A percentile compares a stretch with the other conserved stretches of the same genome.
Conservation (phyloP, 306 rosid genomes). For the Acacia confusa region DNA sequence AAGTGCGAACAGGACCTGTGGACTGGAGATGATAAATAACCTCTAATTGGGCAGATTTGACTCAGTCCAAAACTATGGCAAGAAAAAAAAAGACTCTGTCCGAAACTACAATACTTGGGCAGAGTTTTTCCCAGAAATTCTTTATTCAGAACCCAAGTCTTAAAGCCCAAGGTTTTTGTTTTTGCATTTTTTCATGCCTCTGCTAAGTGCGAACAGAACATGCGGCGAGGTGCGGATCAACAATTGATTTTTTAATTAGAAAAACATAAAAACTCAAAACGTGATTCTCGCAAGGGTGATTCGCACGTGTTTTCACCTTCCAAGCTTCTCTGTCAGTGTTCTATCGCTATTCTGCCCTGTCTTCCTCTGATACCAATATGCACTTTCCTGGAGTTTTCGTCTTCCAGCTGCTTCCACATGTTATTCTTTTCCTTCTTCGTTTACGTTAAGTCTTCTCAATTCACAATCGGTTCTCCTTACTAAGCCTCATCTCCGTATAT, state of each 20-base stretch:
- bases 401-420: not conserved
- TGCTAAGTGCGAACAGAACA: not conserved
- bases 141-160: too few relatives aligned
- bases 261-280: too few relatives aligned
- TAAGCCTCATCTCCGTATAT: not conserved
- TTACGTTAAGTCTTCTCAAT: not conserved
- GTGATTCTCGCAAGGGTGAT: too few relatives aligned
- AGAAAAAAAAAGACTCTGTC: not conserved
- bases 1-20: too few relatives aligned
- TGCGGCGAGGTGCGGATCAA: not conserved
- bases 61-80: too few relatives aligned
- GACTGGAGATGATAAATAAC: too few relatives aligned
- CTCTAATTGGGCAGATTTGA: too few relatives aligned
- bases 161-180: too few relatives aligned
- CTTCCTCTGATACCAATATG: not conserved
- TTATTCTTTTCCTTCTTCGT: not conserved
- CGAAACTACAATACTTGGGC: not conserved
- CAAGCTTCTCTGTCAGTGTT: not conserved
- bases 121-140: not conserved
- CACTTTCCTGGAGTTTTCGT: not conserved
- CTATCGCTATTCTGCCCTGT: constrained; percentile 1
- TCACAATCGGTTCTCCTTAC: not conserved
- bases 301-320: not conserved
- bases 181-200: not conserved
- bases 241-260: not conserved